Evolutionary conservation across 495 filamentous ascomycete genomes (phyloP).

Genomic region (Penicillium maclennaniae): DNA sequence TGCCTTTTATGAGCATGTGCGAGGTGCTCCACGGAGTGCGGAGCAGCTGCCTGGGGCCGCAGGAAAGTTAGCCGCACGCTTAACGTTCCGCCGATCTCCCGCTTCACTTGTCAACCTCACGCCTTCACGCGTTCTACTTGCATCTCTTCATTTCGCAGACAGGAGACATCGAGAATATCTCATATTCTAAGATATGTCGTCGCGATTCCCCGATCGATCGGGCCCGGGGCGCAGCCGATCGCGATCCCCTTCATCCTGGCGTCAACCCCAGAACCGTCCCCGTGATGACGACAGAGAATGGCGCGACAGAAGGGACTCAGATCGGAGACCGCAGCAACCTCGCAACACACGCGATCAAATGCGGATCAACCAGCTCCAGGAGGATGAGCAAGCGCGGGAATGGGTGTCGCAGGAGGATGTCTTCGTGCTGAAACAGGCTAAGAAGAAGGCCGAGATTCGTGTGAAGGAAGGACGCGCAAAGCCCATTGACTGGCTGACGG

Average conservation of each 20-base stretch:
- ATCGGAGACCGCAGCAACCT: slow-evolving; percentile 25
- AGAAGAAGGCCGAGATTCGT: slow-evolving; percentile 95
- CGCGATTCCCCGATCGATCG: slow-evolving; percentile 30
- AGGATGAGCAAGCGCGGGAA: slow-evolving; percentile 72
- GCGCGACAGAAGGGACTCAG: slow-evolving; percentile 23
- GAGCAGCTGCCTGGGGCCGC: slow-evolving; percentile 16
- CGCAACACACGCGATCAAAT: slow-evolving; percentile 47
- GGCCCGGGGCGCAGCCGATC: slow-evolving; percentile 39
- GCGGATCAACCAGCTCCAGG: slow-evolving; percentile 57
- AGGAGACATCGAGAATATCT: neutral
- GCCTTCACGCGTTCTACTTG: slow-evolving; percentile 6
- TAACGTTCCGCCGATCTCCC: slow-evolving; percentile 27
- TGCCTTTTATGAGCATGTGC: neutral
- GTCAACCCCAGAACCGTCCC: slow-evolving; percentile 37
- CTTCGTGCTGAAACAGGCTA: slow-evolving; percentile 94
- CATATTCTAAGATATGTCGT: slow-evolving; percentile 26
- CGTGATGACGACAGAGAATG: slow-evolving; percentile 34
- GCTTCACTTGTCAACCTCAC: slow-evolving; percentile 17
- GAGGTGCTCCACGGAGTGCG: neutral
- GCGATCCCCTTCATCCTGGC: slow-evolving; percentile 41
- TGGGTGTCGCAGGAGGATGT: slow-evolving; percentile 94
- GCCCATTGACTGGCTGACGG: slow-evolving; percentile 93
- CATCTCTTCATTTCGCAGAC: neutral
- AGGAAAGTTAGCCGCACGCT: slow-evolving; percentile 29
- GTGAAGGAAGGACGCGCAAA: slow-evolving; percentile 91